Evolutionary conservation across 768 basidiomycete genomes (phyloP).

Genomic region (Antrodiella citrinella): DNA sequence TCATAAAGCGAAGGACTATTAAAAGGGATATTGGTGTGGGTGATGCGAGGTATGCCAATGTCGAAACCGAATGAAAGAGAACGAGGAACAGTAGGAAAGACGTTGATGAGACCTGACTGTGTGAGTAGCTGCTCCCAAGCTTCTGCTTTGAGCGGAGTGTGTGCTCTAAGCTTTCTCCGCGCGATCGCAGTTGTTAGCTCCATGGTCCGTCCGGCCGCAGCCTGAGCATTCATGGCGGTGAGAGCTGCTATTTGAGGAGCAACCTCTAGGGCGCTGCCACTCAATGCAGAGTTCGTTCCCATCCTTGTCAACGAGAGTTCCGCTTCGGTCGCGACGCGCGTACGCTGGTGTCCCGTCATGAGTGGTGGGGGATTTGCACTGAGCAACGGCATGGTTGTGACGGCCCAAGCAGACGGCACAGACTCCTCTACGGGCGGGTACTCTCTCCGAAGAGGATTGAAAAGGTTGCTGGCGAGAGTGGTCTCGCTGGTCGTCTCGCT

Average conservation of each 20-base stretch:
- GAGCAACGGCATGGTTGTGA: not conserved
- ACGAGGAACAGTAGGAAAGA: constrained; percentile 21
- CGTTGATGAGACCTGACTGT: constrained; percentile 8
- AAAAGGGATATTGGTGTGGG: constrained; percentile 21
- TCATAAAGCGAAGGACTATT: constrained; percentile 24
- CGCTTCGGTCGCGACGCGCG: constrained; percentile 12
- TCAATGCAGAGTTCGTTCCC: constrained; percentile 25
- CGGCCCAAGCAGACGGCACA: not conserved
- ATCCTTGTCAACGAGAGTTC: constrained; percentile 15
- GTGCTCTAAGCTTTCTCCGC: constrained; percentile 20
- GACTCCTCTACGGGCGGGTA: not conserved
- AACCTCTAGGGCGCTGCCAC: constrained; percentile 25
- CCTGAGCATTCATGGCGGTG: constrained; percentile 34
- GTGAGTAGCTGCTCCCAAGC: constrained; percentile 24
- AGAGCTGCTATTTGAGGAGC: constrained; percentile 17
- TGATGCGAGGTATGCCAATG: constrained; percentile 24
- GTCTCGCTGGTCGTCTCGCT: too few species aligned
- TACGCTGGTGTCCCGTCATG: constrained; percentile 19
- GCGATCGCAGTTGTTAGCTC: constrained; percentile 32
- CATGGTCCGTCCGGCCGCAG: constrained; percentile 28
- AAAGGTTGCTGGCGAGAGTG: too few species aligned
- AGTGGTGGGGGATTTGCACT: not conserved
- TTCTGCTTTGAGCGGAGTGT: constrained; percentile 24
- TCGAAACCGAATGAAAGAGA: constrained; percentile 26
- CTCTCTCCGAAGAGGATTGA: too few species aligned